These are phyloP conservation scores for Teratosphaeria epicoccoides DNA, from an alignment of 2,329 filamentous ascomycete genomes.

Conservation along the genomic window DNA sequence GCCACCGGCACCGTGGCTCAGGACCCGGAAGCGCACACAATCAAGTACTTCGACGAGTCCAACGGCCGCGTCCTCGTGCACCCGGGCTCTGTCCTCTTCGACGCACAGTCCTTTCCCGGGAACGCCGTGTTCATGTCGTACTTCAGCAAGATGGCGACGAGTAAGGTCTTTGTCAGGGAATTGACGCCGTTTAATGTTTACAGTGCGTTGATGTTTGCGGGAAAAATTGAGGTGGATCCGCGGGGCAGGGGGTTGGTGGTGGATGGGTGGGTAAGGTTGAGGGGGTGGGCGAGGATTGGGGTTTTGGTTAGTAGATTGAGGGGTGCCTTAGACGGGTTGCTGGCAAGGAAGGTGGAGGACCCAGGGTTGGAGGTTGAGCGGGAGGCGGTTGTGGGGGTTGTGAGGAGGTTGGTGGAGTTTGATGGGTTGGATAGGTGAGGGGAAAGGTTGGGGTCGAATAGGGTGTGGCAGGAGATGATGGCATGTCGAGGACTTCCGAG, in stretches of 20 bases:
- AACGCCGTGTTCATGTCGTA: constrained; percentile 74
- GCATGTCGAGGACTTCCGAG: not conserved
- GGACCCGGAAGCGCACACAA: constrained; percentile 81
- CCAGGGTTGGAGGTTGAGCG: constrained; percentile 39
- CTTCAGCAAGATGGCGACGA: constrained; percentile 84
- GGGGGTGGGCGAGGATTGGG: constrained; percentile 90
- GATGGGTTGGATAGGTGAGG: constrained; percentile 49
- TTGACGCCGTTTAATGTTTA: constrained; percentile 90
- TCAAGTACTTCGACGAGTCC: constrained; percentile 82
- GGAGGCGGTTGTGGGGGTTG: constrained; percentile 62
- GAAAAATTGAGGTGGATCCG: constrained; percentile 75
- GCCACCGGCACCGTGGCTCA: constrained; percentile 83
- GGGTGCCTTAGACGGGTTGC: constrained; percentile 73
- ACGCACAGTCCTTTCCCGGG: constrained; percentile 64
- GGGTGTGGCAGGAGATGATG: not conserved
- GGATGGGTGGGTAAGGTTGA: constrained; percentile 76
- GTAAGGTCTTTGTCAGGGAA: constrained; percentile 84
- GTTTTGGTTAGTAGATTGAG: constrained; percentile 76
- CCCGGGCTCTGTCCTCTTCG: constrained; percentile 77
- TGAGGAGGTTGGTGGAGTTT: constrained; percentile 72
- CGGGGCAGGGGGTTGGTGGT: constrained; percentile 77
- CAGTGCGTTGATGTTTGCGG: constrained; percentile 77
- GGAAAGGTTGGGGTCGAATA: not conserved
- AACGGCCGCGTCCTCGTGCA: constrained; percentile 87
- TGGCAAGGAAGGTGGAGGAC: constrained; percentile 71